A percentile compares a stretch with the other conserved stretches of the same genome.
phyloP scores from a whole-genome alignment of 176 grass and related monocot genomes.

The Paspalum notatum region DNA sequence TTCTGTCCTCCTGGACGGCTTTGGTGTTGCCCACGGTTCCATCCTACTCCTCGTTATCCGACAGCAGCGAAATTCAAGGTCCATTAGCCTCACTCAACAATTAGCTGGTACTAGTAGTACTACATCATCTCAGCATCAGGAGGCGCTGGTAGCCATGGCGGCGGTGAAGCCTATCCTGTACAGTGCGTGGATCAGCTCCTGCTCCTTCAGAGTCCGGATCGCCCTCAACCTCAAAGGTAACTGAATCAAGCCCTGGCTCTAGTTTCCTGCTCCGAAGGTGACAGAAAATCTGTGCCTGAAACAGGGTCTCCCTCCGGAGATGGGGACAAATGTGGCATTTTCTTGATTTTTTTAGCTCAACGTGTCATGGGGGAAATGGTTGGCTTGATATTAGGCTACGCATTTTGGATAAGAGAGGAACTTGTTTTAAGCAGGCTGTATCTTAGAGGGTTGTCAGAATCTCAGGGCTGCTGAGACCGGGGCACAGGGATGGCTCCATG shows the following conservation, averaged over 20 bases:
- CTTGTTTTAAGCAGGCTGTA: not conserved
- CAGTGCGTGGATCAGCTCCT: conserved; percentile 73
- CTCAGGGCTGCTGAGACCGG: not conserved
- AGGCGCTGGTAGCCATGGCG: conserved; percentile 26
- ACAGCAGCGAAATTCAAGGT: too few relatives aligned
- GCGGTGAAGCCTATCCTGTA: conserved; percentile 62
- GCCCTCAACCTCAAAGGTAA: conserved; percentile 90
- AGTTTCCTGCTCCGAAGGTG: not conserved
- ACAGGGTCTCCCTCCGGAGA: not conserved
- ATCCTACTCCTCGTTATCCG: too few relatives aligned
- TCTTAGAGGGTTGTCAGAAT: not conserved
- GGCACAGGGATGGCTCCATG: not conserved
- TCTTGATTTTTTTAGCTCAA: not conserved
- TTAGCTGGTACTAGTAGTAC: too few relatives aligned
- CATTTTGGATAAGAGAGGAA: not conserved
- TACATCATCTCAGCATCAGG: not conserved
- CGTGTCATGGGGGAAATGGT: not conserved
- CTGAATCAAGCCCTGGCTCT: not conserved
- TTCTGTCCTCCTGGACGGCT: too few relatives aligned
- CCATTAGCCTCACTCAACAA: too few relatives aligned
- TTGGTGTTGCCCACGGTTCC: too few relatives aligned
- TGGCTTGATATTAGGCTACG: not conserved
- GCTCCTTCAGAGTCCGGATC: conserved; percentile 74
- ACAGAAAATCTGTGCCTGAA: not conserved
- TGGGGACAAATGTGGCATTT: not conserved